These are phyloP conservation scores for Yarrowia osloensis DNA, from an alignment of 805 yeast species.

Conservation along the genomic window DNA sequence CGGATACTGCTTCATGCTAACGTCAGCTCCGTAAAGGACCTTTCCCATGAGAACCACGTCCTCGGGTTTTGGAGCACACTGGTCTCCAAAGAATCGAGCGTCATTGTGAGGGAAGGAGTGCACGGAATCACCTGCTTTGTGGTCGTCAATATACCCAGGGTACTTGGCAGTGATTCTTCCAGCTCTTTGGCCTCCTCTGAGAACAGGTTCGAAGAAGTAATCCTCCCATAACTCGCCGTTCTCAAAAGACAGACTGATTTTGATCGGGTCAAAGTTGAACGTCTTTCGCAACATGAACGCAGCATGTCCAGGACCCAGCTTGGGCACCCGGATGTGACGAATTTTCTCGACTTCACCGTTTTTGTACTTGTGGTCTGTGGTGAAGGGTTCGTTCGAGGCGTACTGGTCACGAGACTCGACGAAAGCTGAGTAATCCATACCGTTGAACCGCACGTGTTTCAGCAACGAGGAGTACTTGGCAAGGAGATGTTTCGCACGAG, in stretches of 20 bases:
- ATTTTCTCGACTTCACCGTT: slow-evolving; percentile 1
- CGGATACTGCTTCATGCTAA: slow-evolving; percentile 10
- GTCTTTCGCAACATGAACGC: slow-evolving; percentile 10
- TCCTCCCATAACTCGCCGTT: not conserved
- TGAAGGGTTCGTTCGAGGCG: not conserved
- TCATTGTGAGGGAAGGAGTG: not conserved
- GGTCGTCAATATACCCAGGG: not conserved
- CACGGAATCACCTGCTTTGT: not conserved
- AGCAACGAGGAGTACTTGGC: not conserved
- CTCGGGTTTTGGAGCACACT: not conserved
- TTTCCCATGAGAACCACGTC: not conserved
- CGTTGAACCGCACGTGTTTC: not conserved
- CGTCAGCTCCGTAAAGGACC: slow-evolving; percentile 2
- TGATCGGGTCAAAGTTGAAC: not conserved
- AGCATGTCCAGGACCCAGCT: not conserved
- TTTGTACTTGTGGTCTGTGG: slow-evolving; percentile 14
- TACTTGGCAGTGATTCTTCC: not conserved
- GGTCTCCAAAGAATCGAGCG: slow-evolving; percentile 17
- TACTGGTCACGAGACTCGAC: slow-evolving; percentile 1
- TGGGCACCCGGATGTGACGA: slow-evolving; percentile 1
- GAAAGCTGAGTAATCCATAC: not conserved
- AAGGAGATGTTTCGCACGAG: not conserved
- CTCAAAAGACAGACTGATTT: slow-evolving; percentile 6
- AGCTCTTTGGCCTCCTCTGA: slow-evolving; percentile 8
- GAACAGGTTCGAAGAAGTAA: not conserved